Evolutionary conservation across 345 rosid genomes (phyloP).

Genomic region (Balakata baccata): DNA sequence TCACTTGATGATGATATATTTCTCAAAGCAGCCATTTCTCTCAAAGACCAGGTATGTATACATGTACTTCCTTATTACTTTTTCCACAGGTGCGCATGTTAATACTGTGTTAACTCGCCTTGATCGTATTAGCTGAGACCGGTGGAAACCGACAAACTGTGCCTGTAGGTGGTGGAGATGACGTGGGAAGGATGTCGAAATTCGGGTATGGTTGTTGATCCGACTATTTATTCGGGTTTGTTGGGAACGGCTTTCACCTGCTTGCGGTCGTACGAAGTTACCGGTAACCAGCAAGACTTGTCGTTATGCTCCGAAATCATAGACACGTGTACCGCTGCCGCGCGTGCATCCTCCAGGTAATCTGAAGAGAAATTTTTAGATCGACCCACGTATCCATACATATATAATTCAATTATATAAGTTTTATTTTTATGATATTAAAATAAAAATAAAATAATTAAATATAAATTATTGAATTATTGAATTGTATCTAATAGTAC

Average conservation of each 20-base stretch:
- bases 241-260: conserved; percentile 78
- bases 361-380: too few species aligned
- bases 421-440: too few species aligned
- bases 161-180: conserved; percentile 53
- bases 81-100: background rate
- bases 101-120: background rate
- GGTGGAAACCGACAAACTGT: background rate
- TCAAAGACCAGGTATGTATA: conserved; percentile 56
- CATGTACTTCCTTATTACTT: background rate
- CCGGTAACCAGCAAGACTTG: conserved; percentile 56
- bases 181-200: conserved; percentile 46
- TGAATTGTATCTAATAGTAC: too few species aligned
- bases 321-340: conserved; percentile 51
- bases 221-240: conserved; percentile 69
- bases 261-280: conserved; percentile 69
- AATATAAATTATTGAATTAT: too few species aligned
- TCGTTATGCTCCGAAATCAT: conserved; percentile 53
- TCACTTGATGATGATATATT: conserved; percentile 43
- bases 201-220: conserved; percentile 36
- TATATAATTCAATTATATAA: too few species aligned
- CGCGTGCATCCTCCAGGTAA: conserved; percentile 61
- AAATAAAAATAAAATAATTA: too few species aligned
- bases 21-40: conserved; percentile 63
- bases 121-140: background rate
- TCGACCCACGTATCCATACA: too few species aligned